Percentiles rank a stretch among this genome's conserved stretches.
Evolutionary conservation across 345 rosid species (phyloP).

Genomic region (Melaleuca quinquenervia): DNA sequence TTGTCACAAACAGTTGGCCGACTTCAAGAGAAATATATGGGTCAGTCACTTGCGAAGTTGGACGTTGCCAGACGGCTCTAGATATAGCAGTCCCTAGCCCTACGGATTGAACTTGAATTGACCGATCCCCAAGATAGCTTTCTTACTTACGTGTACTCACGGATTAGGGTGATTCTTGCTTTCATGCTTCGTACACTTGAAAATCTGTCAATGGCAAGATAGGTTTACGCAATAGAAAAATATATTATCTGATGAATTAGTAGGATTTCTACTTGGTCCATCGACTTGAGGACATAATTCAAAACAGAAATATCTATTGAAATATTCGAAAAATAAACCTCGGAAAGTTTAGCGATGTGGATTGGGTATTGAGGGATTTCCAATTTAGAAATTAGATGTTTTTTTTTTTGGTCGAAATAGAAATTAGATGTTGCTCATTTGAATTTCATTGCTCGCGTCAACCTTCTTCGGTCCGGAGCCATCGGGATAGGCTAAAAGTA

Average conservation of each 20-base stretch:
- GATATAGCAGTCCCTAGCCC: background rate
- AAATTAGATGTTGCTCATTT: no score
- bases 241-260: background rate
- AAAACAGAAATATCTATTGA: background rate
- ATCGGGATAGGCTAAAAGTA: no score
- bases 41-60: background rate
- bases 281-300: background rate
- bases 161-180: background rate
- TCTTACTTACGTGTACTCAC: background rate
- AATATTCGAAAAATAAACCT: background rate
- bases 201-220: background rate
- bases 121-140: background rate
- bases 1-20: background rate
- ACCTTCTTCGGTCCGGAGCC: no score
- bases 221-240: background rate
- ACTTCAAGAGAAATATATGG: background rate
- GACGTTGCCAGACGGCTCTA: background rate
- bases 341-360: background rate
- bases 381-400: background rate
- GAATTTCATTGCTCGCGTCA: no score
- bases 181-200: background rate
- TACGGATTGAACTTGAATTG: background rate
- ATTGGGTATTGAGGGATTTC: background rate
- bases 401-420: no score
- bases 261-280: background rate